phyloP scores from a whole-genome alignment of 495 filamentous ascomycete species.

The Podospora pseudocomata region DNA sequence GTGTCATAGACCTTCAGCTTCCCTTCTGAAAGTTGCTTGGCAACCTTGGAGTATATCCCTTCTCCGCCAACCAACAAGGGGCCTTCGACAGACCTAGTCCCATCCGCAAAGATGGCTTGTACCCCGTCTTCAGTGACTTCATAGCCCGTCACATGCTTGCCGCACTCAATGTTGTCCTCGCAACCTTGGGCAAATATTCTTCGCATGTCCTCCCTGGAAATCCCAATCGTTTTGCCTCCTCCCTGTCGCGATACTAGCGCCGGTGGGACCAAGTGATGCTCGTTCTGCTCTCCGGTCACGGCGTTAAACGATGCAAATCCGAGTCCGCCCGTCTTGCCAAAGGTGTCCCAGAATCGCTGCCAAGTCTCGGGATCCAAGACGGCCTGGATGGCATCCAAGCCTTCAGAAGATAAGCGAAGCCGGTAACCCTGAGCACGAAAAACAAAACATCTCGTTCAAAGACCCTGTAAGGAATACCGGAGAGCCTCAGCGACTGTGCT shows the following conservation, averaged over 20 bases:
- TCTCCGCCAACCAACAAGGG: slow-evolving; percentile 50
- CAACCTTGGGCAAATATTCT: slow-evolving; percentile 45
- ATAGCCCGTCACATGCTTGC: slow-evolving; percentile 46
- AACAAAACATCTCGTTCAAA: slow-evolving; percentile 49
- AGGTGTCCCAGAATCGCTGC: slow-evolving; percentile 50
- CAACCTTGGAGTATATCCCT: slow-evolving; percentile 50
- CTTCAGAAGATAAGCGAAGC: slow-evolving; percentile 49
- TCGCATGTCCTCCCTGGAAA: slow-evolving; percentile 51
- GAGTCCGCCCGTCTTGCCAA: slow-evolving; percentile 48
- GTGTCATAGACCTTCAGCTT: slow-evolving; percentile 52
- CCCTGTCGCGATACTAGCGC: slow-evolving; percentile 35
- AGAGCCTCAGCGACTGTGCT: slow-evolving; percentile 45
- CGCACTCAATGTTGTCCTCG: slow-evolving; percentile 46
- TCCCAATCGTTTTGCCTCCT: slow-evolving; percentile 49
- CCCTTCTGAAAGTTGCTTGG: slow-evolving; percentile 48
- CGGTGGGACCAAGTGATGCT: slow-evolving; percentile 23
- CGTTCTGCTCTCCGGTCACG: slow-evolving; percentile 38
- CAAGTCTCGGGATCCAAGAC: slow-evolving; percentile 45
- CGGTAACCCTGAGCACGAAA: slow-evolving; percentile 55
- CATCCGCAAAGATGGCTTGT: slow-evolving; percentile 45
- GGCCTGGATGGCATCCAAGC: slow-evolving; percentile 50
- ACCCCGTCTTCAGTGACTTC: slow-evolving; percentile 45
- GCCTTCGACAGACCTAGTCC: slow-evolving; percentile 48
- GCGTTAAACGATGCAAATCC: slow-evolving; percentile 46
- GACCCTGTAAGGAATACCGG: slow-evolving; percentile 48